Evolutionary conservation across 202 grass and related monocot genomes (phyloP).

Genomic region (Dendrocalamus latiflorus): DNA sequence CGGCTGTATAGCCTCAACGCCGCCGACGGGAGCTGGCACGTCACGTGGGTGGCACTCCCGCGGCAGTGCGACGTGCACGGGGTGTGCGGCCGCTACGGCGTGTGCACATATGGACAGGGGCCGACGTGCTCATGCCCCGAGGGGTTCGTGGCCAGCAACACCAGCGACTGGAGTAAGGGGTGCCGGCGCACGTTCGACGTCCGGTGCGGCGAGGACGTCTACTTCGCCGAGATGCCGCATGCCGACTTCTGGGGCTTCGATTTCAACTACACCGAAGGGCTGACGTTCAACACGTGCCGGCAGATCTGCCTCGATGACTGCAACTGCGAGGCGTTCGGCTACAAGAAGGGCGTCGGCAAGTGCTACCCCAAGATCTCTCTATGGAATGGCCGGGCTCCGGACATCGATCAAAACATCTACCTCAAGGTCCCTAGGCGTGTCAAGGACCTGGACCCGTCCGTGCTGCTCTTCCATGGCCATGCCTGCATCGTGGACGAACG

Average conservation of each 20-base stretch:
- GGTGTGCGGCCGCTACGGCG: conserved; percentile 42
- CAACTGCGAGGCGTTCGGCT: conserved; percentile 58
- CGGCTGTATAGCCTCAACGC: conserved; percentile 56
- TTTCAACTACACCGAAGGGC: conserved; percentile 27
- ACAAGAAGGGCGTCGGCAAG: conserved; percentile 28
- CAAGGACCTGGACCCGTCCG: not conserved
- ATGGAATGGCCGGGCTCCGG: conserved; percentile 29
- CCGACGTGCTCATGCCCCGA: conserved; percentile 44
- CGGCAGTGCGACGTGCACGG: conserved; percentile 59
- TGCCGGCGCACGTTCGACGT: conserved; percentile 46
- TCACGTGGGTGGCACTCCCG: conserved; percentile 44
- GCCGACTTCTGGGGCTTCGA: conserved; percentile 56
- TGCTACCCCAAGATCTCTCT: conserved; percentile 60
- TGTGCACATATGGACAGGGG: conserved; percentile 35
- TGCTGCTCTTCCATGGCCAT: not conserved
- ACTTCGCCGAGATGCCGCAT: conserved; percentile 21
- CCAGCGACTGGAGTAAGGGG: conserved; percentile 56
- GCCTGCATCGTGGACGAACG: conserved; percentile 21
- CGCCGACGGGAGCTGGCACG: conserved; percentile 25
- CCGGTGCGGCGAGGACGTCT: conserved; percentile 31
- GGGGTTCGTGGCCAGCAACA: conserved; percentile 39
- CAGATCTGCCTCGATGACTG: conserved; percentile 46
- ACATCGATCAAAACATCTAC: conserved; percentile 24
- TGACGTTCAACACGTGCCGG: conserved; percentile 33
- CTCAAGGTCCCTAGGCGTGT: conserved; percentile 39